Conservation (phyloP, 1,284 basidiomycete genomes). For the Cryptococcus sp. region DNA sequence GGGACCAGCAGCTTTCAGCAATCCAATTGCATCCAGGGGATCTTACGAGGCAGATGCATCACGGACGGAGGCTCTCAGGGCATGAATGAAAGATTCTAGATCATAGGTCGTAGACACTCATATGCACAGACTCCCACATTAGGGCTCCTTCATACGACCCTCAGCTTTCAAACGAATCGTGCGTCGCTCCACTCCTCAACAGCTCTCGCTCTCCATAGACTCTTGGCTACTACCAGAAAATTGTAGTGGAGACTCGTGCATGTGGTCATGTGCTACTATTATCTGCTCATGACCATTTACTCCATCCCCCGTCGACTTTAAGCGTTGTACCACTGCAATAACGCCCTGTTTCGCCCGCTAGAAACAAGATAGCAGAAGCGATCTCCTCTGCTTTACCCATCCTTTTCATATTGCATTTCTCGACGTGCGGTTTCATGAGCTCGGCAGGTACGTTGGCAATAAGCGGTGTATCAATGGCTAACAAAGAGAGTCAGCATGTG, state of each 20-base stretch:
- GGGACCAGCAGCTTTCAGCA: no score
- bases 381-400: conserved; percentile 36
- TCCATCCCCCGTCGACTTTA: conserved; percentile 36
- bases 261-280: no score
- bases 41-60: no score
- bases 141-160: no score
- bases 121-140: no score
- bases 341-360: conserved; percentile 24
- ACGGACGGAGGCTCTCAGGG: no score
- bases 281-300: conserved; percentile 20
- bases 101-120: no score
- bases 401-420: conserved; percentile 19
- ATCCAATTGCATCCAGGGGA: no score
- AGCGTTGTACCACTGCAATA: conserved; percentile 31
- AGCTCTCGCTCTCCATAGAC: not conserved
- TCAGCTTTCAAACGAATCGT: no score
- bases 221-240: not conserved
- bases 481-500: not conserved
- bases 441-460: conserved; percentile 12
- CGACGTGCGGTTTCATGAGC: conserved; percentile 8
- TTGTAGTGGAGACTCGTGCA: no score
- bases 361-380: conserved; percentile 27
- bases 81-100: no score
- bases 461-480: conserved; percentile 26
- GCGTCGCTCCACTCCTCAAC: no score